Percentiles rank a stretch among this genome's conserved stretches.
These are phyloP conservation scores for Acanthochlamys bracteata DNA, from an alignment of 106 monocot genomes.

Conservation along the genomic window DNA sequence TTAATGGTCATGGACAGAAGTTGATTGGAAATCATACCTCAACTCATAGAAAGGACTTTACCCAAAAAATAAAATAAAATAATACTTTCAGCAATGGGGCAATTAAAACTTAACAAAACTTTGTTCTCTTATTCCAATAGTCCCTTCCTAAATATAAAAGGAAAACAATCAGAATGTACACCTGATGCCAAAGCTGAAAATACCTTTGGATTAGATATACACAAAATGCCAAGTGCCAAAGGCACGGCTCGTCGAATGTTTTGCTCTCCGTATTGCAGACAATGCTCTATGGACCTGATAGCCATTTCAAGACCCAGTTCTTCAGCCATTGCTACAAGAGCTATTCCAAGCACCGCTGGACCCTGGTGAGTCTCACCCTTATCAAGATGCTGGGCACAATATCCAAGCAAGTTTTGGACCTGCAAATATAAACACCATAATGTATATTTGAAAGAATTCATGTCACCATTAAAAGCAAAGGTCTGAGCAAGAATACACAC, in stretches of 20 bases:
- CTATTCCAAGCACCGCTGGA: conserved; percentile 95
- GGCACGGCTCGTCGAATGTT: conserved; percentile 91
- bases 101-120: no score
- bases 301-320: conserved; percentile 94
- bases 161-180: no score
- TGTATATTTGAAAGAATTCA: background rate
- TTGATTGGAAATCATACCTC: no score
- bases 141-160: no score
- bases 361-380: conserved; percentile 94
- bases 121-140: no score
- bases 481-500: conserved; percentile 13
- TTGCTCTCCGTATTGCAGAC: conserved; percentile 94
- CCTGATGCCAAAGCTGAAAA: no score
- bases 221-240: conserved; percentile 82
- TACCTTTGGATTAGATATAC: conserved; percentile 98
- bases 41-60: no score
- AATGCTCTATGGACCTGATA: conserved; percentile 80
- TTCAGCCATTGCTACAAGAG: conserved; percentile 95
- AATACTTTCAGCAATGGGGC: no score
- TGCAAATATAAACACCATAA: conserved; percentile 18
- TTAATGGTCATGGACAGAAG: no score
- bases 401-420: conserved; percentile 88
- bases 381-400: conserved; percentile 89
- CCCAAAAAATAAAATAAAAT: no score
- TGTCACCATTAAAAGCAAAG: background rate